A percentile compares a stretch with the other conserved stretches of the same genome.
Conservation (phyloP, 1,284 basidiomycete species). For the Pascua sp. region DNA sequence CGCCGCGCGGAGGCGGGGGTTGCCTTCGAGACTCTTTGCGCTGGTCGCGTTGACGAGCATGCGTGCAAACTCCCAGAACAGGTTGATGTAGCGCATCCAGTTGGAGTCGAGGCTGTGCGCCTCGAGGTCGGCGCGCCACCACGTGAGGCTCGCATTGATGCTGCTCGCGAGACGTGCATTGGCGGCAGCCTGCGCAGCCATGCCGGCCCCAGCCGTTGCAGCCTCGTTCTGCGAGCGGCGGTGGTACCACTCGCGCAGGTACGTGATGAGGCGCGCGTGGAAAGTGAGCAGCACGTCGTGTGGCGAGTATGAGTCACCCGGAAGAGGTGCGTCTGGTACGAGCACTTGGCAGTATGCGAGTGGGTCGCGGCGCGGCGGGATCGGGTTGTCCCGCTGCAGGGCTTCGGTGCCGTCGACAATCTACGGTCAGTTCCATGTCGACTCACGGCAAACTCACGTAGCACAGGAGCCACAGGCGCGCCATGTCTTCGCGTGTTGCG, state of each 20-base stretch:
- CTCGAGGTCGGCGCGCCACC: slow-evolving; percentile 31
- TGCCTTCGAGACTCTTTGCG: slow-evolving; percentile 20
- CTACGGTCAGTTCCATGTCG: slow-evolving; percentile 5
- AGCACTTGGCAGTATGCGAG: slow-evolving; percentile 26
- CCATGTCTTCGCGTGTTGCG: slow-evolving; percentile 32
- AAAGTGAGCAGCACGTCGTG: slow-evolving; percentile 37
- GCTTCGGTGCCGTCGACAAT: slow-evolving; percentile 37
- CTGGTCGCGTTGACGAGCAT: slow-evolving; percentile 31
- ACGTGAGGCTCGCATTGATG: slow-evolving; percentile 27
- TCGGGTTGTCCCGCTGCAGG: slow-evolving; percentile 20
- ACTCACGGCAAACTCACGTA: slow-evolving; percentile 24
- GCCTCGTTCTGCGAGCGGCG: slow-evolving; percentile 12
- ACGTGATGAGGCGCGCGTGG: slow-evolving; percentile 36
- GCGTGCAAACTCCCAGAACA: slow-evolving; percentile 35
- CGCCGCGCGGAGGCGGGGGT: slow-evolving; percentile 9
- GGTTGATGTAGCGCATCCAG: slow-evolving; percentile 22
- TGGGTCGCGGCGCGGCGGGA: slow-evolving; percentile 20
- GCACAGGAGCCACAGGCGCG: slow-evolving; percentile 42
- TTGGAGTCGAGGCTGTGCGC: slow-evolving; percentile 7
- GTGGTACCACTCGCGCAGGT: slow-evolving; percentile 32
- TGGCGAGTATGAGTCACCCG: slow-evolving; percentile 12
- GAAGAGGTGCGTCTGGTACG: slow-evolving; percentile 15
- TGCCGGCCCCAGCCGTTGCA: background rate
- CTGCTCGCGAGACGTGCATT: slow-evolving; percentile 17
- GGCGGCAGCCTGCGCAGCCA: background rate